Base-by-base conservation (phyloP, 2,329 filamentous ascomycete genomes). In the Ceratocystis alfenasii region DNA sequence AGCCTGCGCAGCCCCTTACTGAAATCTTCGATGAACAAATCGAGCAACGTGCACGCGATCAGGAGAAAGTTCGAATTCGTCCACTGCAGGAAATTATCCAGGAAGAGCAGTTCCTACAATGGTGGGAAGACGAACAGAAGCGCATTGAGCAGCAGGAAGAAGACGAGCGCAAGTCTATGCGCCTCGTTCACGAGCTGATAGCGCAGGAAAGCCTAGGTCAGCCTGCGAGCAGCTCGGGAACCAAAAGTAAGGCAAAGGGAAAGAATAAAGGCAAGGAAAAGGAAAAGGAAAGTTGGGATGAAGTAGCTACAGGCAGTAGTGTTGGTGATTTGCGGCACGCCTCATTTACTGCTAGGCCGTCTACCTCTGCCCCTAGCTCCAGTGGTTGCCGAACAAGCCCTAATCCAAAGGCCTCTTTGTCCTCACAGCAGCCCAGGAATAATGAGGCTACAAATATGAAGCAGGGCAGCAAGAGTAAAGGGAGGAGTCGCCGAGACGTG, bases 51-150 rank as follows among this genome's bases (percentile, higher is more conserved):
- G 92, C 96, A 73, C 94, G 95, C 72, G 85, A 90, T 66, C 83
- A 84, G 20, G 92, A 96, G 73, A 90, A 91, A 0, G 86, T 86
- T 10, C 89, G 91, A 1, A 96, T 95, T 76, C 83, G 93, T 66
- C 94, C 89, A 69, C 77, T 99, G 36, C 87, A 95, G 72, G 94
- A 97, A 69, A 99, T 99, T 67, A 94, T 99, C 74, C 86, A 94
- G 70, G 94, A 99, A 75, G 94, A 99, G 73, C 90, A 90, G 63
- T 99, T 99, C 73, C 90, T 96, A 73, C 87, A 95, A 73, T 96
- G 92, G 91, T 96, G 91, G 91, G 90, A 95, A 70, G 86, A 88
- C 69, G 92, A 96, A 74, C 90, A 87, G 71, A 81, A 81, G 68
- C 81, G 88, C 33, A 83, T 87, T 46, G 86, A 87, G 69, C 83